phyloP scores from a whole-genome alignment of 345 rosid genomes.

The Eucalyptus curtisii region DNA sequence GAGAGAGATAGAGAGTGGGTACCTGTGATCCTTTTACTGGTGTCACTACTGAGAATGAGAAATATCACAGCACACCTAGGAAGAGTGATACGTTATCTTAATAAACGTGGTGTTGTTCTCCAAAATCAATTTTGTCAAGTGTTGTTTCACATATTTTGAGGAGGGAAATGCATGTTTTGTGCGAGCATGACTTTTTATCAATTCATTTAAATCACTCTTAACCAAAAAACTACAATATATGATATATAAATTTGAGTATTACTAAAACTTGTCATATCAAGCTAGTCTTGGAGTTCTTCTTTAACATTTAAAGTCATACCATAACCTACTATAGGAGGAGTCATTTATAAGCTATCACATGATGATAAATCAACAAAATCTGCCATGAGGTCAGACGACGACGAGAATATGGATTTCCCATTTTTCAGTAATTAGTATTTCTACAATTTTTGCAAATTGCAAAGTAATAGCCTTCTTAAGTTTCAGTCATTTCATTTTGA shows the following conservation, averaged over 20 bases:
- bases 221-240: too few species aligned
- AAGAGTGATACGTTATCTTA: too few species aligned
- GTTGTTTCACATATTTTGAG: too few species aligned
- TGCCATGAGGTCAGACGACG: fast-evolving
- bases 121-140: too few species aligned
- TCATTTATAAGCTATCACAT: neutral
- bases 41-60: too few species aligned
- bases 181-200: fast-evolving
- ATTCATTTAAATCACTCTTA: too few species aligned
- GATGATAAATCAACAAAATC: fast-evolving
- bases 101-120: too few species aligned
- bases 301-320: fast-evolving
- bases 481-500: neutral
- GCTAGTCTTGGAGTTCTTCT: fast-evolving
- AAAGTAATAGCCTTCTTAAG: too few species aligned
- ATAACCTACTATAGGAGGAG: fast-evolving
- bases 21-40: too few species aligned
- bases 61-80: too few species aligned
- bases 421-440: fast-evolving
- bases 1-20: too few species aligned
- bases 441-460: fast-evolving
- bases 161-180: too few species aligned
- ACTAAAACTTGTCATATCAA: fast-evolving
- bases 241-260: fast-evolving
- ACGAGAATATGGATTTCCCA: neutral